A percentile compares a stretch with the other conserved stretches of the same genome.
Evolutionary conservation across 345 rosid genomes (phyloP).

Genomic region (Populus tremula): DNA sequence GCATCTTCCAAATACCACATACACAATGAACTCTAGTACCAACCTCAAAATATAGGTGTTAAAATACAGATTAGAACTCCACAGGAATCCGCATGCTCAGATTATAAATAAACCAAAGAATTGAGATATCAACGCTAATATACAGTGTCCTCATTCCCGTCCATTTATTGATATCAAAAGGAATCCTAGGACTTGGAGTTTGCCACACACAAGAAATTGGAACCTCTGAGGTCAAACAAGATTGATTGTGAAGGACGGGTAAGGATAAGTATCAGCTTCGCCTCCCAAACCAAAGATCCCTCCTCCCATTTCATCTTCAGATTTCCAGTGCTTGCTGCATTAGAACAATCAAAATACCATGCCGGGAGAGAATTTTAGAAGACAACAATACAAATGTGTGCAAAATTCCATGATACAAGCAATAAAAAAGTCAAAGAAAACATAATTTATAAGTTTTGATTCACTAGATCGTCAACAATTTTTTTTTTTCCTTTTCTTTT

Average conservation of each 20-base stretch:
- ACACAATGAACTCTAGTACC: not conserved
- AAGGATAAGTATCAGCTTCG: constrained; percentile 72
- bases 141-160: constrained; percentile 28
- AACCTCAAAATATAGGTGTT: not conserved
- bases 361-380: not conserved
- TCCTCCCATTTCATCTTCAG: constrained; percentile 75
- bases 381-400: not conserved
- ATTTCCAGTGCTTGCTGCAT: constrained; percentile 86
- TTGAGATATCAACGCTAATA: constrained; percentile 31
- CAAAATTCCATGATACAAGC: not conserved
- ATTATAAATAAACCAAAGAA: constrained; percentile 37
- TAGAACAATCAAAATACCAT: not conserved
- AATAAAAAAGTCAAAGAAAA: not conserved
- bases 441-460: not conserved
- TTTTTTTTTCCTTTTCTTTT: not conserved
- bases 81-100: constrained; percentile 17
- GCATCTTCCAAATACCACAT: constrained; percentile 5
- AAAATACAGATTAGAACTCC: constrained; percentile 12
- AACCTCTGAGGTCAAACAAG: constrained; percentile 38
- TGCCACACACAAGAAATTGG: constrained; percentile 1
- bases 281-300: constrained; percentile 79
- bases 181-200: constrained; percentile 17
- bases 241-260: constrained; percentile 93
- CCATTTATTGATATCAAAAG: constrained; percentile 28
- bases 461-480: not conserved